These are phyloP conservation scores for Trichophyton verrucosum DNA, from an alignment of 2,329 filamentous ascomycete species.

Conservation along the genomic window DNA sequence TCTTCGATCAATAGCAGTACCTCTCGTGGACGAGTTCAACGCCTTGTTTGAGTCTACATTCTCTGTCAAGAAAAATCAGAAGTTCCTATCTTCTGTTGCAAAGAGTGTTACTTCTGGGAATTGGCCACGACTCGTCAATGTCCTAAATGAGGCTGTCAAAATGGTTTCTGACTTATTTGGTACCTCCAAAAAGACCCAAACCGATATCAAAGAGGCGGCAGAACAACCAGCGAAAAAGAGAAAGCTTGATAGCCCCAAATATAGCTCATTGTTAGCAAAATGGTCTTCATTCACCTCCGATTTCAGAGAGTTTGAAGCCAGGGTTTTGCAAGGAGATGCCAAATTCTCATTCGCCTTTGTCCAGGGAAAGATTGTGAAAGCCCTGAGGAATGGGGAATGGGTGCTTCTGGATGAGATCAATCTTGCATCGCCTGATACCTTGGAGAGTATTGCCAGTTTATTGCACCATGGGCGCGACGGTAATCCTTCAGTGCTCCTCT, in stretches of 20 bases:
- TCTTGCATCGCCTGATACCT: conserved; percentile 80
- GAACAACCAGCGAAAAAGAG: conserved; percentile 60
- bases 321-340: conserved; percentile 56
- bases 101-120: conserved; percentile 71
- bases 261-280: conserved; percentile 47
- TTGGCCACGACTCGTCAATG: conserved; percentile 72
- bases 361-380: conserved; percentile 91
- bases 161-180: conserved; percentile 66
- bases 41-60: conserved; percentile 81
- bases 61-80: conserved; percentile 73
- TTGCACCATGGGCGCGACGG: conserved; percentile 59
- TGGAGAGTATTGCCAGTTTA: conserved; percentile 86
- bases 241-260: conserved; percentile 44
- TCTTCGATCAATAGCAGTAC: conserved; percentile 72
- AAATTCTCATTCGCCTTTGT: conserved; percentile 92
- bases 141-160: conserved; percentile 80
- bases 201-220: conserved; percentile 28
- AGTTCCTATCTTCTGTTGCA: conserved; percentile 67
- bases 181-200: conserved; percentile 37
- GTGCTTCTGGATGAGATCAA: conserved; percentile 96
- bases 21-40: conserved; percentile 87
- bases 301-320: conserved; percentile 65
- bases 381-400: conserved; percentile 94
- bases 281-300: conserved; percentile 72
- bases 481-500: conserved; percentile 71